Evolutionary conservation across 257 asterid genomes (phyloP).

Genomic region (Capsicum baccatum): DNA sequence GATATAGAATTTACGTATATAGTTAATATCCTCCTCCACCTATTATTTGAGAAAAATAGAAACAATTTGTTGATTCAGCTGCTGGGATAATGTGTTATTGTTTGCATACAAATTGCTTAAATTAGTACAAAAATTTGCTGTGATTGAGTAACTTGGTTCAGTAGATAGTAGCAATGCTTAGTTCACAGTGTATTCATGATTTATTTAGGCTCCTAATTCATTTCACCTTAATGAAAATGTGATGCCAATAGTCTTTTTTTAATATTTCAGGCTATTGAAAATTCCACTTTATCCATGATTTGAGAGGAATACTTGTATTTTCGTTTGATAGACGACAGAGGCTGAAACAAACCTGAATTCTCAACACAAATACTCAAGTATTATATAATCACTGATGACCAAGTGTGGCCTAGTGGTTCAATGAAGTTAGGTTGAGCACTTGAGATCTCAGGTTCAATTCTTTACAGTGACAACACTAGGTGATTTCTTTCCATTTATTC

Average conservation of each 20-base stretch:
- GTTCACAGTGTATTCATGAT: neutral
- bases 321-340: neutral
- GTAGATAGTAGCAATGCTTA: neutral
- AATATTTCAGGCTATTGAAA: neutral
- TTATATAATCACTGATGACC: too few relatives aligned
- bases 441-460: too few relatives aligned
- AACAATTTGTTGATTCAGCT: neutral
- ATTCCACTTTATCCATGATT: neutral
- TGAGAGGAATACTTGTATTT: neutral
- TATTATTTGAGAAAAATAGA: neutral
- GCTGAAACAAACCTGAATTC: too few relatives aligned
- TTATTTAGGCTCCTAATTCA: neutral
- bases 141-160: neutral
- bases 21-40: neutral
- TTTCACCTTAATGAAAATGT: neutral
- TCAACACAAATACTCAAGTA: too few relatives aligned
- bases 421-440: too few relatives aligned
- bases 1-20: too few relatives aligned
- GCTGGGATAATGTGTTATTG: neutral
- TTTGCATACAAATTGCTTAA: neutral
- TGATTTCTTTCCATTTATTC: too few relatives aligned
- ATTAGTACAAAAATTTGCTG: neutral
- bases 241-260: neutral
- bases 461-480: too few relatives aligned
- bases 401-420: too few relatives aligned